A percentile compares a stretch with the other conserved stretches of the same genome.
These are phyloP conservation scores for Entophlyctis helioformis DNA, from an alignment of 192 early-diverging fungal species.

Conservation along the genomic window DNA sequence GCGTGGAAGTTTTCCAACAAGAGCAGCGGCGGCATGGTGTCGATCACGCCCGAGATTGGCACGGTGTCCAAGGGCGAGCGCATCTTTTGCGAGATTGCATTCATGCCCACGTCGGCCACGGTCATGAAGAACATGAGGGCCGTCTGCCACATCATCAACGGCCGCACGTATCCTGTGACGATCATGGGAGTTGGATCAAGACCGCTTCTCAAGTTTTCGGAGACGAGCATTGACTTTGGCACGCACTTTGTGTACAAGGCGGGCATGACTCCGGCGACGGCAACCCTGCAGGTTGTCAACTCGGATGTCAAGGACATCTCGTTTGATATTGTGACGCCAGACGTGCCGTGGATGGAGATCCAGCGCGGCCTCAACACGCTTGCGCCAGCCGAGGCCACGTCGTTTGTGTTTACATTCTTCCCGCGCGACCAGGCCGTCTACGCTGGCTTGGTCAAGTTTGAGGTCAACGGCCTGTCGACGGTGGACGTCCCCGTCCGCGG, in stretches of 20 bases:
- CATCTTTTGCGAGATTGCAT: conserved; percentile 32
- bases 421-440: conserved; percentile 30
- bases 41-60: conserved; percentile 34
- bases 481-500: conserved; percentile 30
- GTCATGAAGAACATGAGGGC: conserved; percentile 31
- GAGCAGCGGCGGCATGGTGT: conserved; percentile 9
- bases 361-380: conserved; percentile 13
- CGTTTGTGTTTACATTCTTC: conserved; percentile 29
- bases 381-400: conserved; percentile 23
- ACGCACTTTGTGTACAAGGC: conserved; percentile 31
- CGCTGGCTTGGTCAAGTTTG: conserved; percentile 35
- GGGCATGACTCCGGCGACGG: conserved; percentile 21
- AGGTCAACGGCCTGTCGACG: conserved; percentile 37
- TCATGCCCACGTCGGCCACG: conserved; percentile 16
- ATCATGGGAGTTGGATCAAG: conserved; percentile 30
- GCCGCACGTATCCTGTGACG: conserved; percentile 24
- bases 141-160: conserved; percentile 42
- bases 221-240: conserved; percentile 31
- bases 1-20: conserved; percentile 28
- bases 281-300: conserved; percentile 30
- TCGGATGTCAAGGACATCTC: conserved; percentile 36
- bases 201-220: conserved; percentile 29
- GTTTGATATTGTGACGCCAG: conserved; percentile 22
- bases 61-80: conserved; percentile 39
- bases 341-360: conserved; percentile 25